Evolutionary conservation across 352 stramenopile species (phyloP).

Genomic region (Phytopythium boreale): DNA sequence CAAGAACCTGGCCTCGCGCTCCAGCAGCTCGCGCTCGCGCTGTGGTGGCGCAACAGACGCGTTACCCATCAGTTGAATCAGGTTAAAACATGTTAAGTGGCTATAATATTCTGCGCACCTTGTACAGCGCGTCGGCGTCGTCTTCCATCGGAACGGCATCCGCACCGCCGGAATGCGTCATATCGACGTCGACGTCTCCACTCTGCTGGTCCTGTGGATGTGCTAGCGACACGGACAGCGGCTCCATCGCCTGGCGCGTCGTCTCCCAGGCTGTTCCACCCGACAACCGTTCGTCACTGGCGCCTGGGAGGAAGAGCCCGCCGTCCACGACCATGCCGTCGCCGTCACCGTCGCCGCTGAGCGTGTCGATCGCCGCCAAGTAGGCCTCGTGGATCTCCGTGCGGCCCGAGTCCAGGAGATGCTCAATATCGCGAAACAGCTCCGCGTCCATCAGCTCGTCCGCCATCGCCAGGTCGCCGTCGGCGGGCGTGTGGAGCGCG

Average conservation of each 20-base stretch:
- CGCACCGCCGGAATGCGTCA: neutral
- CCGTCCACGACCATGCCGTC: no score
- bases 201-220: neutral
- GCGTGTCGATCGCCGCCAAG: slow-evolving; percentile 4
- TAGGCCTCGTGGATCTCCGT: slow-evolving; percentile 7
- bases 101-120: neutral
- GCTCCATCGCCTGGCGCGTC: neutral
- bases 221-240: neutral
- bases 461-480: neutral
- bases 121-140: neutral
- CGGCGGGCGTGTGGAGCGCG: neutral
- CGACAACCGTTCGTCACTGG: neutral
- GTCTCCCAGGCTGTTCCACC: neutral
- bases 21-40: slow-evolving; percentile 35
- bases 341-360: neutral
- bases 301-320: neutral
- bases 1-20: slow-evolving; percentile 47
- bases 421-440: slow-evolving; percentile 6
- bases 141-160: neutral
- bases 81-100: neutral
- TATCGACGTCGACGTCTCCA: neutral
- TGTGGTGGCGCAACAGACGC: neutral
- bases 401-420: slow-evolving; percentile 10
- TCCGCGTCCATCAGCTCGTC: slow-evolving; percentile 7
- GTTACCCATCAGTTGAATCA: neutral